phyloP scores from a whole-genome alignment of 2,329 filamentous ascomycete species.

The Exophiala dermatitidis region DNA sequence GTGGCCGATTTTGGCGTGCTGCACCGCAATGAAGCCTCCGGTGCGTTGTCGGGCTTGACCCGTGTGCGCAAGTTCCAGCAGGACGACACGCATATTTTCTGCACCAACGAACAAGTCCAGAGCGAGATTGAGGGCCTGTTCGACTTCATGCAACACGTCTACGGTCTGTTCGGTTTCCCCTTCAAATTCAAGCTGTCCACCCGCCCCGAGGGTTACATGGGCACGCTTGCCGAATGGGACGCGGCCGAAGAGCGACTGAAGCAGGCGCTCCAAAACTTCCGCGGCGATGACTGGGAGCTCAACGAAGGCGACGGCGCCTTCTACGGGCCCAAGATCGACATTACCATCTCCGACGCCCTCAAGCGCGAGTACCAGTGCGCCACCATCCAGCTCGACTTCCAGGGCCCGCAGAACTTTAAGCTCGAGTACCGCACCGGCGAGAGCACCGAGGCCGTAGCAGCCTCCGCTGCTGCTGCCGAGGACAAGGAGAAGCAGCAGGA shows the following conservation, averaged over 20 bases:
- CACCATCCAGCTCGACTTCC: slow-evolving; percentile 91
- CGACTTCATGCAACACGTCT: slow-evolving; percentile 74
- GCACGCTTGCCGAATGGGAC: slow-evolving; percentile 80
- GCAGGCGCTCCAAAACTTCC: slow-evolving; percentile 71
- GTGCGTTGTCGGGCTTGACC: slow-evolving; percentile 82
- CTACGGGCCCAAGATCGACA: slow-evolving; percentile 97
- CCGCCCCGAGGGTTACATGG: slow-evolving; percentile 79
- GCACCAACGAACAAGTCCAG: slow-evolving; percentile 67
- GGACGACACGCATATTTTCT: slow-evolving; percentile 96
- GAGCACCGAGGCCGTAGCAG: slow-evolving; percentile 40
- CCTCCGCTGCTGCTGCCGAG: no score
- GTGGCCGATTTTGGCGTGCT: slow-evolving; percentile 94
- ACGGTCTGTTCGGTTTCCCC: slow-evolving; percentile 75
- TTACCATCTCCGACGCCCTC: slow-evolving; percentile 83
- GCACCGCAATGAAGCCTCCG: slow-evolving; percentile 91
- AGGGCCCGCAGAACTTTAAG: slow-evolving; percentile 76
- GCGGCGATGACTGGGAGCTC: slow-evolving; percentile 70
- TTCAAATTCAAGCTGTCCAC: slow-evolving; percentile 96
- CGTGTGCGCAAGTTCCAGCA: slow-evolving; percentile 91
- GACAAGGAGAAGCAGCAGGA: neutral
- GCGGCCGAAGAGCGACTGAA: slow-evolving; percentile 75
- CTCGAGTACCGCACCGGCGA: slow-evolving; percentile 78
- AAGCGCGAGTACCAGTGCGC: slow-evolving; percentile 81
- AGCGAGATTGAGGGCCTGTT: slow-evolving; percentile 76
- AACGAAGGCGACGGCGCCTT: slow-evolving; percentile 96